Percentiles rank a stretch among this genome's conserved stretches.
These are phyloP conservation scores for Roridomyces roridus DNA, from an alignment of 768 basidiomycete genomes.

Conservation along the genomic window DNA sequence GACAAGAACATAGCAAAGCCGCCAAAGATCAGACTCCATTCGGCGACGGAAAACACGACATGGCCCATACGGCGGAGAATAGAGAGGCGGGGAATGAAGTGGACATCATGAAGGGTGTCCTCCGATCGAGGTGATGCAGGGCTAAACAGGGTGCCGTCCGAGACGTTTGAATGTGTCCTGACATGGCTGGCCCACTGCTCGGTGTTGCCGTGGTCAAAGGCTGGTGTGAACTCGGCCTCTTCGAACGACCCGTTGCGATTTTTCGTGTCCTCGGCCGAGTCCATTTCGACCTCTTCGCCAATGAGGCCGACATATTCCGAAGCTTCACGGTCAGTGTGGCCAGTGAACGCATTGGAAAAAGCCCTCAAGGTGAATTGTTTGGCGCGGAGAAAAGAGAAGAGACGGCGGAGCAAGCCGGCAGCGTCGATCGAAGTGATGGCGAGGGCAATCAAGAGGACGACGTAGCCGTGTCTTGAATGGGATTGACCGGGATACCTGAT, in stretches of 20 bases:
- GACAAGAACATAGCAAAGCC: slow-evolving; percentile 70
- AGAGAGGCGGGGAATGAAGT: slow-evolving; percentile 29
- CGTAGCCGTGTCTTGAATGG: slow-evolving; percentile 29
- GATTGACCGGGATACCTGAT: slow-evolving; percentile 55
- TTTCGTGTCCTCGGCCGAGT: slow-evolving; percentile 58
- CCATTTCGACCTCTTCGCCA: slow-evolving; percentile 58
- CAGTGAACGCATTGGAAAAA: slow-evolving; percentile 64
- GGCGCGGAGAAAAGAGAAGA: slow-evolving; percentile 52
- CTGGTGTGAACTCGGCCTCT: slow-evolving; percentile 31
- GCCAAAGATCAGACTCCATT: slow-evolving; percentile 72
- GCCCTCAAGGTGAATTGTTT: slow-evolving; percentile 51
- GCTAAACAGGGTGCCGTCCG: slow-evolving; percentile 62
- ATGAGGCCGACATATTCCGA: slow-evolving; percentile 68
- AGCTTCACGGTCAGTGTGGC: slow-evolving; percentile 37
- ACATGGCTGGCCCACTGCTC: slow-evolving; percentile 63
- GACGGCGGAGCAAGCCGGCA: slow-evolving; percentile 52
- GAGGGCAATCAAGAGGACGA: slow-evolving; percentile 52
- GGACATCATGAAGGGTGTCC: slow-evolving; percentile 58
- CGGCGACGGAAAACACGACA: slow-evolving; percentile 57
- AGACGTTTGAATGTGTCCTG: slow-evolving; percentile 44
- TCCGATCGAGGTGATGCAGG: slow-evolving; percentile 59
- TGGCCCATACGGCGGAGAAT: slow-evolving; percentile 50
- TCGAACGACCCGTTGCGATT: slow-evolving; percentile 32
- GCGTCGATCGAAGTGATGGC: slow-evolving; percentile 62
- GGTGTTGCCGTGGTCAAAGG: slow-evolving; percentile 44